Evolutionary conservation across 805 yeast genomes (phyloP).

Genomic region (Ogataea paraovalis): DNA sequence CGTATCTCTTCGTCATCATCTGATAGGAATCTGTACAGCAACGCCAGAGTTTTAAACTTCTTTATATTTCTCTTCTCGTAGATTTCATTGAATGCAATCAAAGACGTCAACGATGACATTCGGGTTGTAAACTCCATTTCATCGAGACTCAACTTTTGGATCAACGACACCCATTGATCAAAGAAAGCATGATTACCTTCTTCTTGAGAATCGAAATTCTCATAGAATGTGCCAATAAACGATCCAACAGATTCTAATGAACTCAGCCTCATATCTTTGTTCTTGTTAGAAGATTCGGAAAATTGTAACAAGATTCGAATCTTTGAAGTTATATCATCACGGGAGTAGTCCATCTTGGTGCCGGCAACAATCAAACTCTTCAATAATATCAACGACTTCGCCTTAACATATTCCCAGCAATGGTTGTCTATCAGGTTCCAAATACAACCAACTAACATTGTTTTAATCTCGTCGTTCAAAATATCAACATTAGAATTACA

Average conservation of each 20-base stretch:
- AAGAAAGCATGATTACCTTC: no score
- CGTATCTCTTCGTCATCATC: slow-evolving; percentile 72
- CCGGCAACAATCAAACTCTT: slow-evolving; percentile 18
- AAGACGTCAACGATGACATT: slow-evolving; percentile 41
- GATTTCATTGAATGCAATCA: slow-evolving; percentile 30
- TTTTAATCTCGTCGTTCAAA: slow-evolving; percentile 1
- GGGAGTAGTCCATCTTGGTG: slow-evolving; percentile 7
- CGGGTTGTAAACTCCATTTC: slow-evolving; percentile 43
- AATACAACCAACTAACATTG: slow-evolving; percentile 7
- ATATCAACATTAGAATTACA: slow-evolving; percentile 10
- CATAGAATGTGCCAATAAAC: slow-evolving; percentile 4
- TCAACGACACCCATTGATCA: slow-evolving; percentile 26
- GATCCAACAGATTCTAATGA: slow-evolving; percentile 50
- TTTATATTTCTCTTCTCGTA: slow-evolving; percentile 3
- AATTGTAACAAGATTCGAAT: slow-evolving; percentile 29
- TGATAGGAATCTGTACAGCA: slow-evolving; percentile 36
- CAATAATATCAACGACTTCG: slow-evolving; percentile 37
- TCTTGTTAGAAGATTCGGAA: slow-evolving; percentile 23
- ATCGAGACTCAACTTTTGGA: slow-evolving; percentile 35
- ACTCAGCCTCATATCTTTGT: slow-evolving; percentile 45
- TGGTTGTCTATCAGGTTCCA: slow-evolving; percentile 26
- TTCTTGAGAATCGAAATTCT: slow-evolving; percentile 3
- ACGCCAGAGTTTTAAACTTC: slow-evolving; percentile 8
- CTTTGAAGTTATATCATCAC: slow-evolving; percentile 15
- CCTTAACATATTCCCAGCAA: slow-evolving; percentile 43